Percentiles rank a stretch among this genome's conserved stretches.
Evolutionary conservation across 2,329 filamentous ascomycete species (phyloP).

Genomic region (Talaromyces verruculosus): DNA sequence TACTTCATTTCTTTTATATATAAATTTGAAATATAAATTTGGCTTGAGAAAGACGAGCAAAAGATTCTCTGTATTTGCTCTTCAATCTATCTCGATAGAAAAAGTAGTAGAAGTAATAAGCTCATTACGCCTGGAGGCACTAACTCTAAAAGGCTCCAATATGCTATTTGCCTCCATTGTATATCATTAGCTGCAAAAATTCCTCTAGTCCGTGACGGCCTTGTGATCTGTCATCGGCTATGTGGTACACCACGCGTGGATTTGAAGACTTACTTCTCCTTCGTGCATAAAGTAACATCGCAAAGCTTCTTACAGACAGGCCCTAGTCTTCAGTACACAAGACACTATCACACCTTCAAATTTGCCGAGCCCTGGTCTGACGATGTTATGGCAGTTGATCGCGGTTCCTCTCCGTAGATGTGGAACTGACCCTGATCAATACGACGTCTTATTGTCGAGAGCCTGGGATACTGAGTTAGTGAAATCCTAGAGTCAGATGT

Average conservation of each 20-base stretch:
- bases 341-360: conserved; percentile 10
- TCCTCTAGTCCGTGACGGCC: neutral
- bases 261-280: neutral
- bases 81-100: neutral
- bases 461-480: neutral
- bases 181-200: neutral
- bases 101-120: neutral
- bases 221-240: neutral
- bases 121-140: neutral
- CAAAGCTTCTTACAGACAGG: neutral
- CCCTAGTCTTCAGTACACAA: neutral
- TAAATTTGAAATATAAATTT: neutral
- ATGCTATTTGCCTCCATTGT: neutral
- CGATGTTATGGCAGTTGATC: neutral
- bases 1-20: neutral
- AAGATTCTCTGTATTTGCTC: neutral
- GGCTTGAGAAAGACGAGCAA: neutral
- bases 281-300: neutral
- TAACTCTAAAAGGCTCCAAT: neutral
- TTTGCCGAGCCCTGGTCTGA: neutral
- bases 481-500: neutral
- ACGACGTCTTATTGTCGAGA: neutral
- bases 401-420: conserved; percentile 1
- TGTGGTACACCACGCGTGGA: neutral
- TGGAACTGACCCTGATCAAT: neutral